Percentiles rank a stretch among this genome's conserved stretches.
Evolutionary conservation across 2,329 filamentous ascomycete genomes (phyloP).

Genomic region (Stenocarpella maydis): DNA sequence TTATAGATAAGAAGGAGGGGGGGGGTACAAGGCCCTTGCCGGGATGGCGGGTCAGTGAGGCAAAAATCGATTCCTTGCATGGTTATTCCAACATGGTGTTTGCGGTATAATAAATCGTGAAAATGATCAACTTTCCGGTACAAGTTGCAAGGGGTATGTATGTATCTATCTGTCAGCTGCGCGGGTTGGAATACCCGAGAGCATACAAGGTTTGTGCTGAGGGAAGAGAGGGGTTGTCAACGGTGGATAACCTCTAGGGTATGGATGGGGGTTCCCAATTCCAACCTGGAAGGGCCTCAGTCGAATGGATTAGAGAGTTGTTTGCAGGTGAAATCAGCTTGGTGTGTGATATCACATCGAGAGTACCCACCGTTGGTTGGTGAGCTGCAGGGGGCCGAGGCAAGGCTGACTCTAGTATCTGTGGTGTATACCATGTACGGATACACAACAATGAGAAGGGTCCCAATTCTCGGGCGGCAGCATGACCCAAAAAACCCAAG

Average conservation of each 20-base stretch:
- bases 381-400: conserved; percentile 12
- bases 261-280: background rate
- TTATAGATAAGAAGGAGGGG: conserved; percentile 4
- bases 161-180: too few species aligned
- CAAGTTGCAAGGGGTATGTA: too few species aligned
- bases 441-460: too few species aligned
- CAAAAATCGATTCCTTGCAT: conserved; percentile 6
- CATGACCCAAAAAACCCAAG: too few species aligned
- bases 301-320: background rate
- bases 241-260: too few species aligned
- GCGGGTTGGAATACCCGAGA: too few species aligned
- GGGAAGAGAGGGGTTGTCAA: too few species aligned
- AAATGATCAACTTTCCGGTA: too few species aligned
- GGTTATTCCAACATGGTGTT: background rate
- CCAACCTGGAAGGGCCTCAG: background rate
- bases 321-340: conserved; percentile 14
- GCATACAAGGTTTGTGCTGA: too few species aligned
- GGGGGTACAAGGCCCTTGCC: background rate
- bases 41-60: background rate
- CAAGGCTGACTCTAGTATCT: conserved; percentile 3
- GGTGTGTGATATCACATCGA: too few species aligned
- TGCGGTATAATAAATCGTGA: background rate
- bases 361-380: background rate
- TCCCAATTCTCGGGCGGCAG: too few species aligned
- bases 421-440: too few species aligned